A percentile compares a stretch with the other conserved stretches of the same genome.
Conservation (phyloP, 768 basidiomycete species). For the Amanita subjunquillea region DNA sequence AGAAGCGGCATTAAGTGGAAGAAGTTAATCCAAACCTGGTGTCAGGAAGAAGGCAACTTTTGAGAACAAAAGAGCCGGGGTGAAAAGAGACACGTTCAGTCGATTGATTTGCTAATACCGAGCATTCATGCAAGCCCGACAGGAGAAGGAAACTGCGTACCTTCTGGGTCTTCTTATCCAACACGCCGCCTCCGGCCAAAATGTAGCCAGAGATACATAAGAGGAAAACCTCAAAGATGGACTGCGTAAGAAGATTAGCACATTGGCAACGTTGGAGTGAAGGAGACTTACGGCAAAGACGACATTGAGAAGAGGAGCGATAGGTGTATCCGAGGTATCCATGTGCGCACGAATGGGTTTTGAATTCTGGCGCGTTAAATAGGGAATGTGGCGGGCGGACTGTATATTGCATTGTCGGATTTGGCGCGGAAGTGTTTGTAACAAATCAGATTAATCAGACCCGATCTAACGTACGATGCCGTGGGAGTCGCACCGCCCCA, state of each 20-base stretch:
- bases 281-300: slow-evolving; percentile 43
- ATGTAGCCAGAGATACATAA: slow-evolving; percentile 78
- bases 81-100: slow-evolving; percentile 85
- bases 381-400: not conserved
- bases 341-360: not conserved
- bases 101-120: slow-evolving; percentile 56
- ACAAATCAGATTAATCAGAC: not conserved
- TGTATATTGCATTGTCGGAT: not conserved
- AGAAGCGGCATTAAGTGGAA: not conserved
- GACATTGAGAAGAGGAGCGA: slow-evolving; percentile 38
- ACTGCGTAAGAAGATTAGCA: slow-evolving; percentile 30
- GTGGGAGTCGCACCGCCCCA: not conserved
- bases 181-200: slow-evolving; percentile 68
- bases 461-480: not conserved
- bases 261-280: slow-evolving; percentile 2
- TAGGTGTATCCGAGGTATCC: slow-evolving; percentile 15
- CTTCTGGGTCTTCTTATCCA: slow-evolving; percentile 87
- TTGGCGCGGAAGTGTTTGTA: not conserved
- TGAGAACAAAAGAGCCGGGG: slow-evolving; percentile 79
- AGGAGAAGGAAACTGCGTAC: slow-evolving; percentile 25
- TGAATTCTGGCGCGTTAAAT: not conserved
- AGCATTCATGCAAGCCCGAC: slow-evolving; percentile 4
- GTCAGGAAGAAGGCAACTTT: slow-evolving; percentile 92
- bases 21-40: slow-evolving; percentile 35
- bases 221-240: slow-evolving; percentile 82